Evolutionary conservation across 1,284 basidiomycete genomes (phyloP).

Genomic region (Ceratobasidium sp.): DNA sequence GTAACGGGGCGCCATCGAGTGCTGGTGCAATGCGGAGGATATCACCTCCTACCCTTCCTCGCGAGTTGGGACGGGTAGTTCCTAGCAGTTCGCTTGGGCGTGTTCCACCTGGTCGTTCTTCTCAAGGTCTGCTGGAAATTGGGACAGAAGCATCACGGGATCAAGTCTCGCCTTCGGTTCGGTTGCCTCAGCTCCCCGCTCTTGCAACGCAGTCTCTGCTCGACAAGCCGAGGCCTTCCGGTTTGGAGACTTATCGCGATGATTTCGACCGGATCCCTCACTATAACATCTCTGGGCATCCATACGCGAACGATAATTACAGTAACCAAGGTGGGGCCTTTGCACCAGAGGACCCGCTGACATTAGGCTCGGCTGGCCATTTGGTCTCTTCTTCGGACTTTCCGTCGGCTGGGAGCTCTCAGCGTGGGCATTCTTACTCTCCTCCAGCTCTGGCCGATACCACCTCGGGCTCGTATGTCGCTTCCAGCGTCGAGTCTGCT

Average conservation of each 20-base stretch:
- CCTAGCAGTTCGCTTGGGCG: background rate
- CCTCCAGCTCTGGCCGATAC: constrained; percentile 2
- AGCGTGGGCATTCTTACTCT: background rate
- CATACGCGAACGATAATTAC: background rate
- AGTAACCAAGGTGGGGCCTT: background rate
- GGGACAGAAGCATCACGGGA: background rate
- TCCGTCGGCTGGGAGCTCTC: constrained; percentile 1
- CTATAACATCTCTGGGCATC: background rate
- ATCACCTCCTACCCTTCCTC: constrained; percentile 25
- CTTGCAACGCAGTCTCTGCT: constrained; percentile 8
- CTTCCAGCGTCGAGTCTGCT: background rate
- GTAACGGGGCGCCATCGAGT: background rate
- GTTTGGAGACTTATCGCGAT: background rate
- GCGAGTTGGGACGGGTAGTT: background rate
- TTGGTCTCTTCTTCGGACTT: background rate
- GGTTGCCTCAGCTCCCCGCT: constrained; percentile 12
- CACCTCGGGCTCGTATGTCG: background rate
- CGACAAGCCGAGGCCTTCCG: background rate
- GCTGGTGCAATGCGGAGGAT: background rate
- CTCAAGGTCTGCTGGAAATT: background rate
- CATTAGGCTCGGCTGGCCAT: background rate
- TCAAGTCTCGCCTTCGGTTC: background rate
- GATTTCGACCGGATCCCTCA: background rate
- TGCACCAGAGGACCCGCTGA: background rate
- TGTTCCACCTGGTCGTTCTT: background rate